Percentiles rank a stretch among this genome's conserved stretches.
Evolutionary conservation across 2,329 filamentous ascomycete genomes (phyloP).

Genomic region (Gnomoniopsis smithogilvyi): DNA sequence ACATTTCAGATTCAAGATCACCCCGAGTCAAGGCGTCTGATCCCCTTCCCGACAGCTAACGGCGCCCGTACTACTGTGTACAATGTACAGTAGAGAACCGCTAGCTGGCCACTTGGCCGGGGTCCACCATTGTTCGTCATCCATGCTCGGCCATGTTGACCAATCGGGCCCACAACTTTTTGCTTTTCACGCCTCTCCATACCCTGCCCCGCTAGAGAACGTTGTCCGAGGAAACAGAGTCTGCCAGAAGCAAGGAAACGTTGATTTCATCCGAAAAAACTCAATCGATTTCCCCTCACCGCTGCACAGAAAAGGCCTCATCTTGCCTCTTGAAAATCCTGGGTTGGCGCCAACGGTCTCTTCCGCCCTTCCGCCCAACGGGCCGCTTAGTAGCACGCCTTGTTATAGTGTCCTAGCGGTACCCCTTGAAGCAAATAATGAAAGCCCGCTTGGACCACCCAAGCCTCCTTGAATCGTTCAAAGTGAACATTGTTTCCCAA

Average conservation of each 20-base stretch:
- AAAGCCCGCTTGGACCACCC: neutral
- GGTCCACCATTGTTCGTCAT: neutral
- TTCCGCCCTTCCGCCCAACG: neutral
- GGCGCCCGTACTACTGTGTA: neutral
- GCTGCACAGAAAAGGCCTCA: neutral
- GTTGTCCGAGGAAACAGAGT: neutral
- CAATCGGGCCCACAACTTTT: neutral
- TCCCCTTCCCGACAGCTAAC: slow-evolving; percentile 9
- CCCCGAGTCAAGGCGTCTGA: slow-evolving; percentile 3
- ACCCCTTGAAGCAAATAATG: neutral
- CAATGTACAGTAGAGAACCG: neutral
- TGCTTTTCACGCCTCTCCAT: neutral
- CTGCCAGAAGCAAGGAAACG: neutral
- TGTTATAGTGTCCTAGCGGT: neutral
- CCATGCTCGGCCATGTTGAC: neutral
- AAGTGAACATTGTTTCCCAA: slow-evolving; percentile 6
- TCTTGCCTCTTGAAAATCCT: neutral
- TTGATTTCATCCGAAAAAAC: neutral
- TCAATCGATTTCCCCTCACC: neutral
- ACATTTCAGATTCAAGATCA: neutral
- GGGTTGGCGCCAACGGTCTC: neutral
- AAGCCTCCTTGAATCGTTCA: neutral
- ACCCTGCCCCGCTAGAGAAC: neutral
- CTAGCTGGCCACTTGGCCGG: slow-evolving; percentile 6
- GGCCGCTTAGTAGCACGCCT: neutral